Evolutionary conservation across 805 yeast genomes (phyloP).

Genomic region (Myxozyma neotropica): DNA sequence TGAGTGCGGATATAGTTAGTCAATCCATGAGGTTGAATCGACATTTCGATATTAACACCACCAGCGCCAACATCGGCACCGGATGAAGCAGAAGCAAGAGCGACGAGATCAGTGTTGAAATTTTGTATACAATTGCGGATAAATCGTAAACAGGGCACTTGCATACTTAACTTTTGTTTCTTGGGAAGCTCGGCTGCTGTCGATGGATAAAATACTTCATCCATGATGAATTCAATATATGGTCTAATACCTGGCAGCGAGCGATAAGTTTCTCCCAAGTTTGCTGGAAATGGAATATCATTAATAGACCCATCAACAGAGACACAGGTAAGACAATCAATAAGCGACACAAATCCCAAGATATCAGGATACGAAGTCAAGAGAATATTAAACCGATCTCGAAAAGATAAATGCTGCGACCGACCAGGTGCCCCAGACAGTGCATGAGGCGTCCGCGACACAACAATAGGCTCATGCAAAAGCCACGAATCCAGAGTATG

Average conservation of each 20-base stretch:
- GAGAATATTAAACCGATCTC: constrained; percentile 49
- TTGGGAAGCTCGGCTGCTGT: constrained; percentile 45
- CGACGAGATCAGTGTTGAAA: constrained; percentile 56
- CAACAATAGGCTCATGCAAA: constrained; percentile 44
- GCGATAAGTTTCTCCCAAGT: constrained; percentile 63
- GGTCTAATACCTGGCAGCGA: constrained; percentile 70
- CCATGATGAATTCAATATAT: constrained; percentile 71
- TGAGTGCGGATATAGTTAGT: constrained; percentile 60
- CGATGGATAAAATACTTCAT: constrained; percentile 62
- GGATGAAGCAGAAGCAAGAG: constrained; percentile 54
- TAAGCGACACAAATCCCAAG: constrained; percentile 61
- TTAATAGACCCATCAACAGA: constrained; percentile 33
- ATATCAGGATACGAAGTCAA: constrained; percentile 59
- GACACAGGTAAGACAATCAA: constrained; percentile 46
- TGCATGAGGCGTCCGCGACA: constrained; percentile 19
- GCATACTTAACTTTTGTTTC: constrained; percentile 51
- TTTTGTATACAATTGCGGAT: constrained; percentile 52
- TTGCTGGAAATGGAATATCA: constrained; percentile 60
- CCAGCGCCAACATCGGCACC: constrained; percentile 36
- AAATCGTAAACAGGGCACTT: constrained; percentile 55
- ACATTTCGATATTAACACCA: constrained; percentile 51
- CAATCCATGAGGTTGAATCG: constrained; percentile 52
- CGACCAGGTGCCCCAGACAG: constrained; percentile 39
- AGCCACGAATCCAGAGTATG: constrained; percentile 69
- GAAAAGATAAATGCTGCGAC: constrained; percentile 43